Conservation (phyloP, 345 rosid species). For the Hevea brasiliensis region DNA sequence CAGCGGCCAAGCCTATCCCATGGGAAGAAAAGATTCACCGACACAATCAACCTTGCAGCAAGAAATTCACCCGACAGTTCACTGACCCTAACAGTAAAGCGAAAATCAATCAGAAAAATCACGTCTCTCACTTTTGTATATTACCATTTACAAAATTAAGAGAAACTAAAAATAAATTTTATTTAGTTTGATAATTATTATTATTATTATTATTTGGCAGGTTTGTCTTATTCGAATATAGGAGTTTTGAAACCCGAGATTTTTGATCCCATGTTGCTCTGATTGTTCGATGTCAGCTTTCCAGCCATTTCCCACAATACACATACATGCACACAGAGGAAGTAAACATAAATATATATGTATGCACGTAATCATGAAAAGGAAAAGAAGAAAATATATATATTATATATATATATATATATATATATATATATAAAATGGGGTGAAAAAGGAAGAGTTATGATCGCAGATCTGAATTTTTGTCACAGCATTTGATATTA, state of each 20-base stretch:
- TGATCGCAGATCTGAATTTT: slow-evolving; percentile 14
- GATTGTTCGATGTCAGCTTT: slow-evolving; percentile 34
- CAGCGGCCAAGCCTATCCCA: too few relatives aligned
- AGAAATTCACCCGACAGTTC: not conserved
- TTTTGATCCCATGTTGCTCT: not conserved
- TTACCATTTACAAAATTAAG: too few relatives aligned
- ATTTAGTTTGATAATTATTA: too few relatives aligned
- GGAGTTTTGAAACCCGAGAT: not conserved
- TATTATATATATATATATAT: not conserved
- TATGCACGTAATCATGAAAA: not conserved
- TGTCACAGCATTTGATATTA: slow-evolving; percentile 3
- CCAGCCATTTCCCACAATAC: slow-evolving; percentile 13
- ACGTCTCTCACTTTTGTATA: not conserved
- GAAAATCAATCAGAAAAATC: not conserved
- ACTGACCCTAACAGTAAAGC: slow-evolving; percentile 15
- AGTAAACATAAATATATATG: not conserved
- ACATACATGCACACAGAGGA: not conserved
- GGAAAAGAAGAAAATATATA: not conserved
- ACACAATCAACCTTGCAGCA: slow-evolving; percentile 22
- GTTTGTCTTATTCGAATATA: too few relatives aligned
- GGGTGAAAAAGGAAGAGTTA: not conserved
- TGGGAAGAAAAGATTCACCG: slow-evolving; percentile 38
- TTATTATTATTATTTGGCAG: too few relatives aligned
- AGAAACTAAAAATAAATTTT: too few relatives aligned
- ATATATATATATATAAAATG: not conserved